A percentile compares a stretch with the other conserved stretches of the same genome.
These are phyloP conservation scores for Candida maris DNA, from an alignment of 805 yeast species.

Conservation along the genomic window DNA sequence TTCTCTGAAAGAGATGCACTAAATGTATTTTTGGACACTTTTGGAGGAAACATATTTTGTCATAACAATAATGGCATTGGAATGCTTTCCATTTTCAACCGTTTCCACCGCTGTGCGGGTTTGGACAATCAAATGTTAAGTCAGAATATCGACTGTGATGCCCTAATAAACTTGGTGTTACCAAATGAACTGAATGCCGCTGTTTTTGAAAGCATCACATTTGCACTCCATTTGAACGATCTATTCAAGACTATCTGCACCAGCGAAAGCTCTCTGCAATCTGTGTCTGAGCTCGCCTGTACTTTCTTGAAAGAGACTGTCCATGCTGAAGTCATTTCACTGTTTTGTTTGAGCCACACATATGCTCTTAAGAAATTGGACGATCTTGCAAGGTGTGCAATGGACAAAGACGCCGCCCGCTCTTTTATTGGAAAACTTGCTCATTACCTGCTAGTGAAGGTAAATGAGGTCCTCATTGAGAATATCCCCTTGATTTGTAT, in stretches of 20 bases:
- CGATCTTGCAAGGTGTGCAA: conserved; percentile 6
- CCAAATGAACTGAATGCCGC: conserved; percentile 6
- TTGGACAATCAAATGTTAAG: conserved; percentile 22
- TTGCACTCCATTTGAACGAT: conserved; percentile 6
- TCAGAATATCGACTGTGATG: conserved; percentile 12
- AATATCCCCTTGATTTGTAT: conserved; percentile 12
- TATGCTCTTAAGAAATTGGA: conserved; percentile 21
- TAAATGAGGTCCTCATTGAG: conserved; percentile 12
- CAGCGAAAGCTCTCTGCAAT: conserved; percentile 1
- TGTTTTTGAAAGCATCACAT: conserved; percentile 7
- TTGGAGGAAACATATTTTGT: conserved; percentile 1
- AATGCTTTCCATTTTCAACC: conserved; percentile 14
- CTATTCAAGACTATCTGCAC: conserved; percentile 2
- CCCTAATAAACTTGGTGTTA: conserved; percentile 8
- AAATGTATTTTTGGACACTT: conserved; percentile 9
- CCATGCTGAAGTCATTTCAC: conserved; percentile 17
- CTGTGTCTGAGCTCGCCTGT: conserved; percentile 2
- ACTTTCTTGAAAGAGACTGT: conserved; percentile 11
- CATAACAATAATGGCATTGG: conserved; percentile 1
- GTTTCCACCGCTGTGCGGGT: conserved; percentile 17
- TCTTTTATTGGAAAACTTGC: conserved; percentile 19
- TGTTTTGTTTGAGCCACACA: conserved; percentile 13
- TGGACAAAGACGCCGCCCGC: background rate
- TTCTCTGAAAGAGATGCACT: conserved; percentile 8
- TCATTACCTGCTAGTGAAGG: conserved; percentile 22